Evolutionary conservation across 208 protist genomes (phyloP).

Genomic region (Leishmania guyanensis): DNA sequence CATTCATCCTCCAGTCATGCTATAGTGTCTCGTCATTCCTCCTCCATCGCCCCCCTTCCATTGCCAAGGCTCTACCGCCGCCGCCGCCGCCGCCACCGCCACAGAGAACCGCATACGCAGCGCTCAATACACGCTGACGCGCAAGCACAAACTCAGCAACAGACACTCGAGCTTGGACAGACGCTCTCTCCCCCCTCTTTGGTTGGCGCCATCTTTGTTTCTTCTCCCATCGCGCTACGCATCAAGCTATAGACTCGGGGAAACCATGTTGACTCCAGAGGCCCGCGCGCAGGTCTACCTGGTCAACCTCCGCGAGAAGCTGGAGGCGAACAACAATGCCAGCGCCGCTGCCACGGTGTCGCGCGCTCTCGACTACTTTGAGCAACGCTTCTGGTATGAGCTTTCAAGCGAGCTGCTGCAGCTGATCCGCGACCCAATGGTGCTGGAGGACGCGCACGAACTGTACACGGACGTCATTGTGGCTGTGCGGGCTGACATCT

Average conservation of each 20-base stretch:
- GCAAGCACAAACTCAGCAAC: neutral
- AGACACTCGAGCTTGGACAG: neutral
- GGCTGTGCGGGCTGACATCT: conserved; percentile 75
- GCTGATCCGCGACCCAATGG: conserved; percentile 61
- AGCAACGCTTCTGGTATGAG: conserved; percentile 75
- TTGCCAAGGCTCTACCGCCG: neutral
- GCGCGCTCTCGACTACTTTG: conserved; percentile 40
- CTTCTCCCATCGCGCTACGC: neutral
- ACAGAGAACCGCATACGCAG: neutral
- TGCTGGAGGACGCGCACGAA: conserved; percentile 67
- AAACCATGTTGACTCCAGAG: conserved; percentile 38
- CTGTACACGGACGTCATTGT: conserved; percentile 76
- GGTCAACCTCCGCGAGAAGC: conserved; percentile 35
- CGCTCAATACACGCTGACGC: neutral
- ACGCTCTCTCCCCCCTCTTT: neutral
- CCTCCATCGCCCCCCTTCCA: neutral
- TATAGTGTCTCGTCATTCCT: neutral
- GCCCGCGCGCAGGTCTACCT: conserved; percentile 50
- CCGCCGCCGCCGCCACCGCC: neutral
- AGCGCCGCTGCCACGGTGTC: conserved; percentile 48
- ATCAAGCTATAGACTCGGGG: conserved; percentile 2
- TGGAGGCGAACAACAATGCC: conserved; percentile 37
- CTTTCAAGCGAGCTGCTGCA: conserved; percentile 66
- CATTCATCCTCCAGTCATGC: neutral
- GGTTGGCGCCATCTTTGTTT: neutral